These are phyloP conservation scores for Pulveroboletus sp. DNA, from an alignment of 768 basidiomycete species.

Conservation along the genomic window DNA sequence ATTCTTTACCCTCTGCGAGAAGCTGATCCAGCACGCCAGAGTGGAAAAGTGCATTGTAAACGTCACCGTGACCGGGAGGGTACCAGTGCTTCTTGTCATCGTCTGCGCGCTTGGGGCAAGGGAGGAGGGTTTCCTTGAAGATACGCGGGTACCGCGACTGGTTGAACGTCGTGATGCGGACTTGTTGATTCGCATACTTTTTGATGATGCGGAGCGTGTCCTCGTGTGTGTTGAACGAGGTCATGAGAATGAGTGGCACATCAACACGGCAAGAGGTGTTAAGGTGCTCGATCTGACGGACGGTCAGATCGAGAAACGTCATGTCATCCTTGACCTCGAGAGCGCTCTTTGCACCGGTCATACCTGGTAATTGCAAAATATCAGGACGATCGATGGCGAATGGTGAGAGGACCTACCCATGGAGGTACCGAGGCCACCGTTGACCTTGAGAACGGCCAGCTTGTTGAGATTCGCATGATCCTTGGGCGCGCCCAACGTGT, in stretches of 20 bases:
- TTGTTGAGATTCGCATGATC: slow-evolving; percentile 55
- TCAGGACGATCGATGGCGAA: background rate
- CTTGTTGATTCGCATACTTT: slow-evolving; percentile 76
- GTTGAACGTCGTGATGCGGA: slow-evolving; percentile 67
- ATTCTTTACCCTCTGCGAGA: slow-evolving; percentile 67
- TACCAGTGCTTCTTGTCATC: slow-evolving; percentile 73
- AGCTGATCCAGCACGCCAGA: slow-evolving; percentile 73
- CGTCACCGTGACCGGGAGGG: slow-evolving; percentile 72
- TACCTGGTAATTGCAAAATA: slow-evolving; percentile 31
- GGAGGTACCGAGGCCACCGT: slow-evolving; percentile 70
- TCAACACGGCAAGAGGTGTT: slow-evolving; percentile 59
- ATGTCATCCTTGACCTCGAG: slow-evolving; percentile 73
- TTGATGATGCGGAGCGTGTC: slow-evolving; percentile 76
- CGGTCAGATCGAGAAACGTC: slow-evolving; percentile 65
- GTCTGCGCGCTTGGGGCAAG: slow-evolving; percentile 51
- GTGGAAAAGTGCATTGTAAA: slow-evolving; percentile 68
- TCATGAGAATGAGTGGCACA: slow-evolving; percentile 79
- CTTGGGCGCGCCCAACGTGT: slow-evolving; percentile 41
- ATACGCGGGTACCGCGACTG: slow-evolving; percentile 75
- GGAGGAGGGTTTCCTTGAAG: slow-evolving; percentile 63
- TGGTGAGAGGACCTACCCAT: slow-evolving; percentile 38
- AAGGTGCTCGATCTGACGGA: slow-evolving; percentile 66
- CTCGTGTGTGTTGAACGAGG: slow-evolving; percentile 78
- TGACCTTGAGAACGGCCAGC: slow-evolving; percentile 75
- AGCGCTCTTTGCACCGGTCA: slow-evolving; percentile 64